A percentile compares a stretch with the other conserved stretches of the same genome.
phyloP scores from a whole-genome alignment of 2,329 filamentous ascomycete genomes.

The Fusarium brevicatenulatum region DNA sequence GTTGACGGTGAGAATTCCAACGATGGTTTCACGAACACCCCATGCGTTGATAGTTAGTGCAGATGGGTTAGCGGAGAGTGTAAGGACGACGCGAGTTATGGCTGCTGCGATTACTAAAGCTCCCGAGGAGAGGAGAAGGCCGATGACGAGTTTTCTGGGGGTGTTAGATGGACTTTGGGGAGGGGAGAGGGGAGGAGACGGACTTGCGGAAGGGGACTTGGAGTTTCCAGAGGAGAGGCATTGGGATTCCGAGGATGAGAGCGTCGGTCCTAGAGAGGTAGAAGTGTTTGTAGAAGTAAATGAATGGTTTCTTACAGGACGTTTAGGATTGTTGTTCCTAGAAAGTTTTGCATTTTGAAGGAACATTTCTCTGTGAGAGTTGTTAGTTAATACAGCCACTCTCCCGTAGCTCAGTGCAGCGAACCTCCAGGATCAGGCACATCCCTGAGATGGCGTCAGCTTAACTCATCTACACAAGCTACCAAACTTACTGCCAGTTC shows the following conservation, averaged over 20 bases:
- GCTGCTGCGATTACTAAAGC: slow-evolving; percentile 44
- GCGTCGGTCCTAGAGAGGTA: slow-evolving; percentile 21
- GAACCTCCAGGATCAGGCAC: slow-evolving; percentile 30
- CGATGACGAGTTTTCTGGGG: slow-evolving; percentile 38
- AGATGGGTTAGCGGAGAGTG: slow-evolving; percentile 35
- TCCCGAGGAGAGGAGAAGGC: slow-evolving; percentile 41
- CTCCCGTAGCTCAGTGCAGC: neutral
- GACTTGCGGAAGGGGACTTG: slow-evolving; percentile 37
- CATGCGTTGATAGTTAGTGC: slow-evolving; percentile 41
- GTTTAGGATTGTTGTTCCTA: slow-evolving; percentile 36
- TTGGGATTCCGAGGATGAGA: slow-evolving; percentile 32
- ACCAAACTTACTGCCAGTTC: slow-evolving; percentile 33
- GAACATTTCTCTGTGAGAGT: slow-evolving; percentile 13
- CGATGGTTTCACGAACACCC: slow-evolving; percentile 48
- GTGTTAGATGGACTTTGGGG: neutral
- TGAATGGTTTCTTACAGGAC: slow-evolving; percentile 2
- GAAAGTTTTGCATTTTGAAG: slow-evolving; percentile 32
- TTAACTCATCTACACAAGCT: accelerated
- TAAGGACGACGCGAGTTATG: slow-evolving; percentile 37
- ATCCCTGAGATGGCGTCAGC: neutral
- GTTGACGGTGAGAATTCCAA: slow-evolving; percentile 53
- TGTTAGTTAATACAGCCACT: too few species aligned
- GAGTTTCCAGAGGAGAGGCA: slow-evolving; percentile 37
- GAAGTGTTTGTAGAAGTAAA: neutral
- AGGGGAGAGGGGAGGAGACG: neutral